Conservation (phyloP, 495 filamentous ascomycete genomes). For the Elaphomyces granulatus region DNA sequence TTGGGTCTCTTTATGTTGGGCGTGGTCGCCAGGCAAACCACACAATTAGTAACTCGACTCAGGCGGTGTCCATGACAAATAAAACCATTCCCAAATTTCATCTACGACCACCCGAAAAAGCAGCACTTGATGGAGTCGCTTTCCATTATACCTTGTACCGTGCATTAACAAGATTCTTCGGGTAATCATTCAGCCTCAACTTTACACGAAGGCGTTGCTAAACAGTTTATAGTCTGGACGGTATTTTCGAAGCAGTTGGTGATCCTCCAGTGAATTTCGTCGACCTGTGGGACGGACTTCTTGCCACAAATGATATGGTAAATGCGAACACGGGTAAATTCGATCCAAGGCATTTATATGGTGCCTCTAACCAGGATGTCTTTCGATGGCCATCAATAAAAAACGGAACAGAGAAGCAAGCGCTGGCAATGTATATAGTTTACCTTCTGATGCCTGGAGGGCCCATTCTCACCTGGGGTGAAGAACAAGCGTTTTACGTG, state of each 20-base stretch:
- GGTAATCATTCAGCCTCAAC: slow-evolving; percentile 8
- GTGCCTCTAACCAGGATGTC: slow-evolving; percentile 36
- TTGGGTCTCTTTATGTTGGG: slow-evolving; percentile 23
- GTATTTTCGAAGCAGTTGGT: slow-evolving; percentile 22
- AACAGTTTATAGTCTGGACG: slow-evolving; percentile 19
- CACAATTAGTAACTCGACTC: slow-evolving; percentile 11
- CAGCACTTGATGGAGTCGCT: slow-evolving; percentile 27
- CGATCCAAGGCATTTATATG: slow-evolving; percentile 36
- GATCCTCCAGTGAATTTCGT: slow-evolving; percentile 30
- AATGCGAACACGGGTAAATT: slow-evolving; percentile 36
- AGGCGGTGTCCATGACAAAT: slow-evolving; percentile 16
- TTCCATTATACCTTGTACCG: slow-evolving; percentile 37
- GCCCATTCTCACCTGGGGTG: slow-evolving; percentile 33
- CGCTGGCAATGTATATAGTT: slow-evolving; percentile 31
- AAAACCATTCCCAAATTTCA: slow-evolving; percentile 11
- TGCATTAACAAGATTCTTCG: slow-evolving; percentile 30
- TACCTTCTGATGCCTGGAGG: slow-evolving; percentile 33
- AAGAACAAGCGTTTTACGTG: slow-evolving; percentile 37
- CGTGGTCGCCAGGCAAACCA: slow-evolving; percentile 22
- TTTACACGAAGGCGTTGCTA: not conserved
- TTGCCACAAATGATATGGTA: slow-evolving; percentile 30
- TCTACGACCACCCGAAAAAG: slow-evolving; percentile 18
- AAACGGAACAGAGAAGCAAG: slow-evolving; percentile 32
- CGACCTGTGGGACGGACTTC: slow-evolving; percentile 25
- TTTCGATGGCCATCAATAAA: slow-evolving; percentile 36